Evolutionary conservation across 805 yeast genomes (phyloP).

Genomic region (Yarrowia keelungensis): DNA sequence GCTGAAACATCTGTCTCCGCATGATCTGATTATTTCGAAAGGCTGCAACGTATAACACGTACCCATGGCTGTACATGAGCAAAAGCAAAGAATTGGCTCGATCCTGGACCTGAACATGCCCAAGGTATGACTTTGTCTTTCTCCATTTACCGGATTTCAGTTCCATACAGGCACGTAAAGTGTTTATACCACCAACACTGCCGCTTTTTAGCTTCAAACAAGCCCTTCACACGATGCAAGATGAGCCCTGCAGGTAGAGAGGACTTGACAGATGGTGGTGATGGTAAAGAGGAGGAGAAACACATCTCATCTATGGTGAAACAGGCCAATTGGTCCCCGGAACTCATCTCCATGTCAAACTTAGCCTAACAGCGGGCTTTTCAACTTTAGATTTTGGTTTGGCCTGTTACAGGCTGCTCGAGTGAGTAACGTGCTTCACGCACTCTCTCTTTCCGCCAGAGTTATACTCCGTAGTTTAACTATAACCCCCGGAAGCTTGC

Average conservation of each 20-base stretch:
- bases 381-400: conserved; percentile 3
- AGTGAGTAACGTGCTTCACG: conserved; percentile 11
- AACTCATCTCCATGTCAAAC: not conserved
- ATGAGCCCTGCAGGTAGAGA: not conserved
- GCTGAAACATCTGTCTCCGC: too few relatives aligned
- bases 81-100: too few relatives aligned
- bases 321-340: too few relatives aligned
- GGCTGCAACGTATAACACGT: too few relatives aligned
- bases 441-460: not conserved
- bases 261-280: not conserved
- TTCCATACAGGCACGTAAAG: not conserved
- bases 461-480: conserved; percentile 1
- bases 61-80: too few relatives aligned
- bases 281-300: not conserved
- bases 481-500: conserved; percentile 3
- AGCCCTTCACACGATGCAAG: not conserved
- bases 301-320: too few relatives aligned
- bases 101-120: too few relatives aligned
- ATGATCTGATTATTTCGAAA: too few relatives aligned
- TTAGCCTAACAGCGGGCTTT: not conserved
- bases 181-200: not conserved
- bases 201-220: not conserved
- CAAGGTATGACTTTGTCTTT: not conserved
- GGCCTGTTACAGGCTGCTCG: not conserved
- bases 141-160: conserved; percentile 13